Evolutionary conservation across 192 early-diverging fungal genomes (phyloP).

Genomic region (Cetraspora pellucida): DNA sequence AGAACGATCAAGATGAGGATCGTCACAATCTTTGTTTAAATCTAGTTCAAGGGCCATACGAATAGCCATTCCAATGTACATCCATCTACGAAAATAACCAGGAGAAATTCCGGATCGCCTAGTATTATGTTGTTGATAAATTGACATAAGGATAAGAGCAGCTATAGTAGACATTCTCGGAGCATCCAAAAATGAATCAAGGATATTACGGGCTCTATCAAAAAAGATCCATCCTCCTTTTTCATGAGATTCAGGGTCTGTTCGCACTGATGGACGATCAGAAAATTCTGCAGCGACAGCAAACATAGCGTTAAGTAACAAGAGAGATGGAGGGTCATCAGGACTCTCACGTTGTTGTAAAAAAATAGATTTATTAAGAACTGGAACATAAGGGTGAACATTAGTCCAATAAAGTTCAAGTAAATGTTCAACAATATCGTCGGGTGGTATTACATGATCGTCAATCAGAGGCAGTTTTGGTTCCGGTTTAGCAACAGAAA

Average conservation of each 20-base stretch:
- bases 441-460: not conserved
- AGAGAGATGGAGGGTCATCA: not conserved
- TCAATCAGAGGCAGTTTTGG: slow-evolving; percentile 10
- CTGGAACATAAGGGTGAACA: slow-evolving; percentile 32
- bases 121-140: slow-evolving; percentile 26
- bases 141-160: slow-evolving; percentile 29
- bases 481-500: slow-evolving; percentile 14
- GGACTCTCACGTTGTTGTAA: slow-evolving; percentile 10
- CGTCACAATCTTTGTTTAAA: slow-evolving; percentile 30
- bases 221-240: slow-evolving; percentile 9
- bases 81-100: slow-evolving; percentile 27
- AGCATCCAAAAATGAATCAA: slow-evolving; percentile 26
- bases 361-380: slow-evolving; percentile 17
- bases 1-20: not conserved
- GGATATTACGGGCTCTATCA: not conserved
- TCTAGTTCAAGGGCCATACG: slow-evolving; percentile 32
- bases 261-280: not conserved
- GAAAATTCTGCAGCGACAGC: slow-evolving; percentile 24
- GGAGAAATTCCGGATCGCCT: not conserved
- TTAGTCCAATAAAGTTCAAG: slow-evolving; percentile 22
- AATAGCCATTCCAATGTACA: slow-evolving; percentile 31
- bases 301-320: slow-evolving; percentile 26
- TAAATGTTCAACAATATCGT: slow-evolving; percentile 9
- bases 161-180: slow-evolving; percentile 28
- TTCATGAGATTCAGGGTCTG: slow-evolving; percentile 2